Evolutionary conservation across 1,284 basidiomycete species (phyloP).

Genomic region (Kalmanozyma brasiliensis): DNA sequence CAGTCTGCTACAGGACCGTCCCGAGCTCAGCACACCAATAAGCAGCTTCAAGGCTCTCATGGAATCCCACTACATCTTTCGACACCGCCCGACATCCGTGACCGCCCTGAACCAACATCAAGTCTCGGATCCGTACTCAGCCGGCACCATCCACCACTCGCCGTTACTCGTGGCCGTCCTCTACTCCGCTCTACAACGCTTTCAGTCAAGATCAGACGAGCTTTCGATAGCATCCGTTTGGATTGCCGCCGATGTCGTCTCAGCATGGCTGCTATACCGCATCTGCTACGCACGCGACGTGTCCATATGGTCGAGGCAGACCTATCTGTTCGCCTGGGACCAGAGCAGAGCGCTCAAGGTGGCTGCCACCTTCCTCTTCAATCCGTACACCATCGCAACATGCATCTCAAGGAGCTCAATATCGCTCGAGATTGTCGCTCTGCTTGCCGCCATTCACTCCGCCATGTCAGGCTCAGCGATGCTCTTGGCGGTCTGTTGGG

Average conservation of each 20-base stretch:
- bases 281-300: constrained; percentile 32
- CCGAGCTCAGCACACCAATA: constrained; percentile 82
- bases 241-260: constrained; percentile 76
- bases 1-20: constrained; percentile 69
- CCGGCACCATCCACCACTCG: constrained; percentile 73
- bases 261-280: constrained; percentile 58
- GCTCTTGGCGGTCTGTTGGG: constrained; percentile 20
- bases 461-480: constrained; percentile 71
- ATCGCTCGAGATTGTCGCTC: constrained; percentile 78
- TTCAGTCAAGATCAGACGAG: constrained; percentile 62
- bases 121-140: constrained; percentile 21
- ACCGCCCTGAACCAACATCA: constrained; percentile 3
- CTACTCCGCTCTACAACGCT: constrained; percentile 37
- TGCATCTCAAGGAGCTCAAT: constrained; percentile 83
- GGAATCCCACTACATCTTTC: constrained; percentile 61
- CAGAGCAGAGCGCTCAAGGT: constrained; percentile 41
- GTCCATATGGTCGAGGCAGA: constrained; percentile 22
- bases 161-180: constrained; percentile 78
- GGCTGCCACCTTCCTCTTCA: constrained; percentile 76
- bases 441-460: constrained; percentile 77
- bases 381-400: constrained; percentile 84
- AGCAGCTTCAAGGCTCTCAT: constrained; percentile 76
- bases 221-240: constrained; percentile 75
- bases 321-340: constrained; percentile 35
- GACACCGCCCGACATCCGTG: constrained; percentile 22